Conservation (phyloP, 2,329 filamentous ascomycete species). For the Emmonsiellopsis sp. region DNA sequence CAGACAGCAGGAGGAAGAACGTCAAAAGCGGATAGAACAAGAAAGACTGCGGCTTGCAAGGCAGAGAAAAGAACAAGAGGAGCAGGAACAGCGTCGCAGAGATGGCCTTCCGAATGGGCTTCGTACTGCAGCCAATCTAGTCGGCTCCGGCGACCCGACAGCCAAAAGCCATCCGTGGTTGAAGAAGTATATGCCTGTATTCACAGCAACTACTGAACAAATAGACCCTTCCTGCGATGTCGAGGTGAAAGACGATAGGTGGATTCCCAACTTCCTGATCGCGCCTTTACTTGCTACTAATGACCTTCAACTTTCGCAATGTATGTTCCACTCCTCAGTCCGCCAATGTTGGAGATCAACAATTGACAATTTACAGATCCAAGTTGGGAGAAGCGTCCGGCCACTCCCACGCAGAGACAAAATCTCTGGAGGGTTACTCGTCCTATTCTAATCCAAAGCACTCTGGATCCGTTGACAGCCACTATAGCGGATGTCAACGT, state of each 20-base stretch:
- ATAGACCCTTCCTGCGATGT: slow-evolving; percentile 31
- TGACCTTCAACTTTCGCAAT: slow-evolving; percentile 41
- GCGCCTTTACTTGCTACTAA: slow-evolving; percentile 41
- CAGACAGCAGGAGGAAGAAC: slow-evolving; percentile 40
- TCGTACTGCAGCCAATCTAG: slow-evolving; percentile 35
- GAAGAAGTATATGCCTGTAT: slow-evolving; percentile 38
- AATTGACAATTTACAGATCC: slow-evolving; percentile 23
- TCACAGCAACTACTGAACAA: slow-evolving; percentile 35
- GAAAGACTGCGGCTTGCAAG: slow-evolving; percentile 35
- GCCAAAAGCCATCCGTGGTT: slow-evolving; percentile 37
- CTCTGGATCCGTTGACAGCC: slow-evolving; percentile 27
- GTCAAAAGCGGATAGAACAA: slow-evolving; percentile 33
- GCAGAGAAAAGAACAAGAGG: slow-evolving; percentile 35
- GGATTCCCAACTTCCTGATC: slow-evolving; percentile 42
- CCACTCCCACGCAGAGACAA: slow-evolving; percentile 34
- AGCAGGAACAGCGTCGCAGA: slow-evolving; percentile 37
- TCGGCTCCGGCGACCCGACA: slow-evolving; percentile 33
- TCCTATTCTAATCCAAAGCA: slow-evolving; percentile 35
- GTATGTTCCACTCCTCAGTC: slow-evolving; percentile 15
- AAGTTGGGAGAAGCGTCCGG: slow-evolving; percentile 37
- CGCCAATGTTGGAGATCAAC: background rate
- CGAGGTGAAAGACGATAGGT: slow-evolving; percentile 34
- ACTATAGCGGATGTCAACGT: slow-evolving; percentile 31
- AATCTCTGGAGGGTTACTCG: slow-evolving; percentile 41
- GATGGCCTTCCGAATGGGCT: slow-evolving; percentile 39